Evolutionary conservation across 75 land plant species (phyloP).

Genomic region (Ceratopteris richardii): DNA sequence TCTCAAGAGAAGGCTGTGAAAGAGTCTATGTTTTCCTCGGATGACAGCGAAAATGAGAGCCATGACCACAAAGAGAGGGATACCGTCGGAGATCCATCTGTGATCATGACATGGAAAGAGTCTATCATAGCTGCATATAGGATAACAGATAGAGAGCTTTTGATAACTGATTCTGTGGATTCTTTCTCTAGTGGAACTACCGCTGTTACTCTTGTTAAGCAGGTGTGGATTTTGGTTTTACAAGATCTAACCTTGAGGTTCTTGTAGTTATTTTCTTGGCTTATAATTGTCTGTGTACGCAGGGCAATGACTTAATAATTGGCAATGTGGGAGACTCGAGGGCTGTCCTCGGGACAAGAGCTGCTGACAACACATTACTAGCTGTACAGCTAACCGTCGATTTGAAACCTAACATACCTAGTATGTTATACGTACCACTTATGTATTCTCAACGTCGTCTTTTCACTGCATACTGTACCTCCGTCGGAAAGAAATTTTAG

Average conservation of each 20-base stretch:
- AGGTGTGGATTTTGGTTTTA: constrained; percentile 29
- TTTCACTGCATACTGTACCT: neutral
- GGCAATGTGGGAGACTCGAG: constrained; percentile 91
- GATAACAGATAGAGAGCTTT: constrained; percentile 49
- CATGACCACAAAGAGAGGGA: neutral
- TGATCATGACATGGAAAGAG: constrained; percentile 35
- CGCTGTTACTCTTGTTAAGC: constrained; percentile 44
- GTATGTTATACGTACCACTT: constrained; percentile 24
- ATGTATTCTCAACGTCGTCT: neutral
- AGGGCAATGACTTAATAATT: constrained; percentile 74
- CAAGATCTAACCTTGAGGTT: neutral
- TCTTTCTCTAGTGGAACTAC: constrained; percentile 54
- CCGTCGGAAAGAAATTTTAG: too few relatives aligned
- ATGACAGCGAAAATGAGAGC: constrained; percentile 2
- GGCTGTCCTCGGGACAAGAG: constrained; percentile 66
- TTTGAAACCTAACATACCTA: constrained; percentile 74
- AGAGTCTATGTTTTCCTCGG: neutral
- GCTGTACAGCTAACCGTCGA: constrained; percentile 80
- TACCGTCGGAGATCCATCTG: constrained; percentile 9
- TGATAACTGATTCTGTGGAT: constrained; percentile 33
- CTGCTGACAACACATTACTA: constrained; percentile 34
- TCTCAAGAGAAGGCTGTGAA: neutral
- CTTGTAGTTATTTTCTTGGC: neutral
- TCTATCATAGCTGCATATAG: constrained; percentile 53
- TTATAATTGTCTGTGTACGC: too few relatives aligned